A percentile compares a stretch with the other conserved stretches of the same genome.
Conservation (phyloP, 192 early-diverging fungal species). For the Backusella parvicylindrica region DNA sequence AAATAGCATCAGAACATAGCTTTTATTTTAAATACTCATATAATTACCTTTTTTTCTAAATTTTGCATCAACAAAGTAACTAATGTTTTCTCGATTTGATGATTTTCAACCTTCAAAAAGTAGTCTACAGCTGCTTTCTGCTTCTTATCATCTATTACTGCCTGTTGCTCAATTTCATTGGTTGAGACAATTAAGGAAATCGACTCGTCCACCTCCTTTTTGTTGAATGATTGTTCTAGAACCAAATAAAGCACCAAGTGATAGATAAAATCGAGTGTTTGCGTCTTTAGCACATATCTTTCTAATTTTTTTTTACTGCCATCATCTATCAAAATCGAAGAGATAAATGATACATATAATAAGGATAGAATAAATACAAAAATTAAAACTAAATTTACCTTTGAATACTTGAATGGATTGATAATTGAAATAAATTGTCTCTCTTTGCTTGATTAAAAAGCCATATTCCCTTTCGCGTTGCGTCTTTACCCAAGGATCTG, state of each 20-base stretch:
- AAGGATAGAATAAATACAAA: no score
- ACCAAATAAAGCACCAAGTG: not conserved
- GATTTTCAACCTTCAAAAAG: not conserved
- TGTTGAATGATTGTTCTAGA: slow-evolving; percentile 3
- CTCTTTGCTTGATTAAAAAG: not conserved
- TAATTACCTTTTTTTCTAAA: not conserved
- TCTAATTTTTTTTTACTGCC: not conserved
- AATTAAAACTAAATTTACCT: not conserved
- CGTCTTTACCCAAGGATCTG: not conserved
- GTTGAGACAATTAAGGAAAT: not conserved
- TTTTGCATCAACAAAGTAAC: not conserved
- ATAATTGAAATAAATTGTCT: not conserved
- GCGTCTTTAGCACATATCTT: not conserved
- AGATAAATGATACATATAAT: no score
- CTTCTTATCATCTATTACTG: not conserved
- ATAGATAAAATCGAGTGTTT: not conserved
- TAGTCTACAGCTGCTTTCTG: not conserved
- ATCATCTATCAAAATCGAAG: not conserved
- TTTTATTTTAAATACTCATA: no score
- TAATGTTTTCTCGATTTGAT: not conserved
- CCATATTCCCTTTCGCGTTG: not conserved
- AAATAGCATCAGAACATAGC: no score
- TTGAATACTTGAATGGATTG: not conserved
- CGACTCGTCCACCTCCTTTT: not conserved
- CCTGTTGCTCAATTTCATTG: not conserved